Base-by-base conservation (phyloP, 2,329 filamentous ascomycete genomes). In the Coniella vitis region DNA sequence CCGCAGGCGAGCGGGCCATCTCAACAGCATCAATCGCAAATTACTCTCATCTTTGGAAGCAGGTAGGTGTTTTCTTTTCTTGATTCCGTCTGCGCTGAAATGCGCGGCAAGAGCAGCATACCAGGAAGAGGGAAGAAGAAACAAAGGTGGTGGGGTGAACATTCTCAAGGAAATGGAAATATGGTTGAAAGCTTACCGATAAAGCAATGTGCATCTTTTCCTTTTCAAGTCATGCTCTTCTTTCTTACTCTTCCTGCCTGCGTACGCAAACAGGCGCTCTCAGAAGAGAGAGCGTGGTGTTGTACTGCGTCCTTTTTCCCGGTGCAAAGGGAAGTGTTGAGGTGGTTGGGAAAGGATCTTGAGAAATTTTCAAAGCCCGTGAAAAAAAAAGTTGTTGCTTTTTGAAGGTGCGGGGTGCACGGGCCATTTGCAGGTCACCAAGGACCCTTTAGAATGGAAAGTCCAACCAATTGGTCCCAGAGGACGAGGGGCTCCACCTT, bases 11-110 rank as follows among this genome's bases (percentile, higher is more conserved):
- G 89, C 82, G 86, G 73, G 77, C 88, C 89, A 90, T 81, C 82
- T 74, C 69, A 17, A 69, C 69, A 72, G 76, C 79, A 86, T 96
- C 90, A 94, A 91, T 91, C 90, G 90, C 90, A 96, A 96, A 96
- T 95, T 95, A 88, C 67, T 87, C 75, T 86, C 90, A 95, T 95
- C 90, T 87, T 85, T 58, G 60, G 60, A 65, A 55, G 25, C 25
- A 29, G 25, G 10, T 5, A 29, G 5, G 5, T 29, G 25, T 5
- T 29, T 29, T 10, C 25, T 29, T 29, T 29, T 29, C 25, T 29
- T 29, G 5, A 5, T 10, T 29, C 51, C 51, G 36, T 34, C 9
- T 38, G 25, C 39, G 29, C 21, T 35, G 14, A 10, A 37, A 19
- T 25, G 5, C 5, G 14, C n/a, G 25, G 22, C 12, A 20, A 20